A percentile compares a stretch with the other conserved stretches of the same genome.
phyloP scores from a whole-genome alignment of 305 asterid species.

The Plantago lanceolata region DNA sequence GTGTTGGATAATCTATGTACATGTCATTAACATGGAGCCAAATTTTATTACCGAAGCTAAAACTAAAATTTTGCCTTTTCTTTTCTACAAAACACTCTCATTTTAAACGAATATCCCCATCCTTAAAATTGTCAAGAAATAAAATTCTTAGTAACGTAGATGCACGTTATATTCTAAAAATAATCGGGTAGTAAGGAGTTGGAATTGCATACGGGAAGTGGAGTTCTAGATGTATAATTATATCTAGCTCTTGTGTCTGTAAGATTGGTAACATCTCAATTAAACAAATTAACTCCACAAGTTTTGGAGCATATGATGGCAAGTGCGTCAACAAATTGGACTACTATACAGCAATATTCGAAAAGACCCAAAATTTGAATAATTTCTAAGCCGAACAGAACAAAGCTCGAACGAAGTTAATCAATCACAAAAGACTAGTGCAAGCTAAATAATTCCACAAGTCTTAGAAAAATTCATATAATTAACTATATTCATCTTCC shows the following conservation, averaged over 20 bases:
- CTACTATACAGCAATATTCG: neutral
- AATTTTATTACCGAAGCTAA: too few species aligned
- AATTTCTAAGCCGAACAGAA: conserved; percentile 1
- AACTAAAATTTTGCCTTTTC: too few species aligned
- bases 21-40: too few species aligned
- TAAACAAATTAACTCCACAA: neutral
- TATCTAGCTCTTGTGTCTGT: neutral
- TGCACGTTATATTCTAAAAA: too few species aligned
- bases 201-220: too few species aligned
- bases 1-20: too few species aligned
- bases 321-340: neutral
- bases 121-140: too few species aligned
- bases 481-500: neutral
- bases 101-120: too few species aligned
- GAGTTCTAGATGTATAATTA: too few species aligned
- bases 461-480: neutral
- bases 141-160: too few species aligned
- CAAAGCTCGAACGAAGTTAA: neutral
- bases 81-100: too few species aligned
- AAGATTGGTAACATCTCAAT: neutral
- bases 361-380: neutral
- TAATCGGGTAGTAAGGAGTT: too few species aligned
- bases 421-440: neutral
- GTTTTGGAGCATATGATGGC: neutral
- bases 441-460: neutral